These are phyloP conservation scores for Ascochyta rabiei DNA, from an alignment of 2,329 filamentous ascomycete genomes.

Conservation along the genomic window DNA sequence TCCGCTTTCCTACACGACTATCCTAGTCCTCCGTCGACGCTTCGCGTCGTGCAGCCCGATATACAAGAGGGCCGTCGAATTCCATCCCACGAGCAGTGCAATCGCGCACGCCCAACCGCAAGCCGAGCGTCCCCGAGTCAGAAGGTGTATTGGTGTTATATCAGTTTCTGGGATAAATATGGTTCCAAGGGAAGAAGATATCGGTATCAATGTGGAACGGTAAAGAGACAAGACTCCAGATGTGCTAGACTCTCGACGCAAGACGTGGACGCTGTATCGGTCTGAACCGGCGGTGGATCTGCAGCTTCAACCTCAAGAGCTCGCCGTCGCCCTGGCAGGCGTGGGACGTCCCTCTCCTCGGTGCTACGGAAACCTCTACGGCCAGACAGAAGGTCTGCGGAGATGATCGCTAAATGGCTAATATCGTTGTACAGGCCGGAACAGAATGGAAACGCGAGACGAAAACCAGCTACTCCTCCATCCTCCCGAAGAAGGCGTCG, in stretches of 20 bases:
- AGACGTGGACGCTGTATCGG: slow-evolving; percentile 21
- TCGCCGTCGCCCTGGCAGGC: slow-evolving; percentile 16
- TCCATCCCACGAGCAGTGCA: not conserved
- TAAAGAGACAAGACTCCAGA: slow-evolving; percentile 5
- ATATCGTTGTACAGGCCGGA: slow-evolving; percentile 44
- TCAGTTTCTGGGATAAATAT: slow-evolving; percentile 16
- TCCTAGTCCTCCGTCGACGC: not conserved
- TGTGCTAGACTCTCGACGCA: slow-evolving; percentile 46
- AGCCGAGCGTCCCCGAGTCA: slow-evolving; percentile 9
- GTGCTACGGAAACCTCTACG: slow-evolving; percentile 36
- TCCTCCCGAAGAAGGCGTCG: slow-evolving; percentile 91
- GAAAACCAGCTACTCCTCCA: slow-evolving; percentile 71
- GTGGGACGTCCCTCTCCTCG: slow-evolving; percentile 49
- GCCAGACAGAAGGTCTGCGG: slow-evolving; percentile 39
- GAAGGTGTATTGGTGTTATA: slow-evolving; percentile 13
- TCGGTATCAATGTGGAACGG: slow-evolving; percentile 2
- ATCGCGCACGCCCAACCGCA: slow-evolving; percentile 2
- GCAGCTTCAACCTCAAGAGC: slow-evolving; percentile 50
- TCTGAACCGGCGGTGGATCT: slow-evolving; percentile 19
- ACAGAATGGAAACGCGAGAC: slow-evolving; percentile 4
- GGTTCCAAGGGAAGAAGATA: slow-evolving; percentile 13
- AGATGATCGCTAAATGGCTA: slow-evolving; percentile 47
- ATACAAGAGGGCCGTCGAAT: slow-evolving; percentile 8
- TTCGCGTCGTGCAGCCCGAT: slow-evolving; percentile 5
- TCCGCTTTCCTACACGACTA: slow-evolving; percentile 12